Evolutionary conservation across 192 early-diverging fungal species (phyloP).

Genomic region (Martensiomyces pterosporus): DNA sequence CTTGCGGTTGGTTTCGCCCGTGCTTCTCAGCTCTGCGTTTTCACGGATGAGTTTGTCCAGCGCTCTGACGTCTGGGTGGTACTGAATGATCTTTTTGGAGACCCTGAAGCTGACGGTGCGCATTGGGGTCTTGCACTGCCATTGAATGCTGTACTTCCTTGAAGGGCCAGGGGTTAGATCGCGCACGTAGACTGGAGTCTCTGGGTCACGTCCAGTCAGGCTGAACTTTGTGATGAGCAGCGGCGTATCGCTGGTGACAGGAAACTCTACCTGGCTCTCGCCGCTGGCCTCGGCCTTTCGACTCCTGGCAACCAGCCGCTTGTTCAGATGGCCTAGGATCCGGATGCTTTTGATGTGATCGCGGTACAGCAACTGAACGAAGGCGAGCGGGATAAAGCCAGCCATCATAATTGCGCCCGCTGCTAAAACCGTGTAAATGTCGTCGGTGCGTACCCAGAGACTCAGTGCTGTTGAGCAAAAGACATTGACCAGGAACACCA

Average conservation of each 20-base stretch:
- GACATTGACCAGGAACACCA: constrained; percentile 35
- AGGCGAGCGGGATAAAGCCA: constrained; percentile 33
- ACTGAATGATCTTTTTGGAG: constrained; percentile 33
- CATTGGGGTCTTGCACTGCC: constrained; percentile 16
- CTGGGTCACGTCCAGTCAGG: constrained; percentile 19
- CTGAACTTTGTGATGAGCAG: constrained; percentile 29
- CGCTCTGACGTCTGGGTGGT: constrained; percentile 34
- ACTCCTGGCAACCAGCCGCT: constrained; percentile 3
- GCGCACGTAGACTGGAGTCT: constrained; percentile 19
- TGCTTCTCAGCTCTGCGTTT: constrained; percentile 13
- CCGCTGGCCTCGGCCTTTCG: constrained; percentile 10
- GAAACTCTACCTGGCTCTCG: constrained; percentile 35
- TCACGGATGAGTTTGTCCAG: constrained; percentile 30
- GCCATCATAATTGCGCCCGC: constrained; percentile 21
- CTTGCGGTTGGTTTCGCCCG: constrained; percentile 7
- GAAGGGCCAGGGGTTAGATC: constrained; percentile 28
- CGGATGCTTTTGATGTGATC: constrained; percentile 36
- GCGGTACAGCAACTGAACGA: constrained; percentile 24
- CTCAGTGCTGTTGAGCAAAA: constrained; percentile 20
- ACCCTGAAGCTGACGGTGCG: constrained; percentile 16
- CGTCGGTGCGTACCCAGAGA: constrained; percentile 28
- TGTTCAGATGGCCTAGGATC: constrained; percentile 29
- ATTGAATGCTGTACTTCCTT: constrained; percentile 29
- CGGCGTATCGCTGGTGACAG: constrained; percentile 27
- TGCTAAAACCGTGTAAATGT: constrained; percentile 25